Evolutionary conservation across 2,329 filamentous ascomycete species (phyloP).

Genomic region (Calcarisporium arbuscula): DNA sequence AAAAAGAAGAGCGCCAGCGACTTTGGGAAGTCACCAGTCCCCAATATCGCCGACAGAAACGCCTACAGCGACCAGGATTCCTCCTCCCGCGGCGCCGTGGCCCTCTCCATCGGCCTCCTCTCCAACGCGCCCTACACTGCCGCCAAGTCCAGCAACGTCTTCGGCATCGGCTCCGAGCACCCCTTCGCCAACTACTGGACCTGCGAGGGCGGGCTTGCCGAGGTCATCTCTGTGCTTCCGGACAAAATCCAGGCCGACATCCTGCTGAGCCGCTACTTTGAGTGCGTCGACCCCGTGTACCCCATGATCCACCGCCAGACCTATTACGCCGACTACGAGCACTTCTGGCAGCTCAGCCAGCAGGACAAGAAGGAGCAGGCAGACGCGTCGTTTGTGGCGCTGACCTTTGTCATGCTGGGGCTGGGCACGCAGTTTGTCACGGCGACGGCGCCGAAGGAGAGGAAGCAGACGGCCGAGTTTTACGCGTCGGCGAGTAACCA

Average conservation of each 20-base stretch:
- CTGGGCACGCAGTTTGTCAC: constrained; percentile 73
- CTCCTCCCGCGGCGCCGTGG: constrained; percentile 43
- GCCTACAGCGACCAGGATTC: constrained; percentile 37
- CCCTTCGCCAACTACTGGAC: constrained; percentile 85
- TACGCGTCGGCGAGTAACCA: constrained; percentile 77
- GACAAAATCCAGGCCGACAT: constrained; percentile 72
- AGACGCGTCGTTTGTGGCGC: constrained; percentile 63
- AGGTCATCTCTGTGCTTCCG: constrained; percentile 70
- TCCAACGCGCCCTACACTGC: constrained; percentile 68
- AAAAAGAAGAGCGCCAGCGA: constrained; percentile 42
- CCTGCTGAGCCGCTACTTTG: constrained; percentile 56
- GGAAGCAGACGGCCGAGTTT: constrained; percentile 73
- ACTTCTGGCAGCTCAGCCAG: constrained; percentile 61
- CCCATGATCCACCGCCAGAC: constrained; percentile 71
- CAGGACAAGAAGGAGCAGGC: constrained; percentile 52
- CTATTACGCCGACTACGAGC: constrained; percentile 72
- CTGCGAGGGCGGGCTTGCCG: constrained; percentile 65
- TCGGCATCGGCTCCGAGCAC: constrained; percentile 73
- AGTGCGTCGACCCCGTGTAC: constrained; percentile 72
- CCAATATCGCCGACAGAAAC: constrained; percentile 51
- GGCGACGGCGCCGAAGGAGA: constrained; percentile 49
- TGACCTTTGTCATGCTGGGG: constrained; percentile 72
- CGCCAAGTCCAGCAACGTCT: constrained; percentile 67
- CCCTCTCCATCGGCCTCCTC: constrained; percentile 54
- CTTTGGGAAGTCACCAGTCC: constrained; percentile 36